Base-by-base conservation (phyloP, 441 rosid genomes). In the Rhodomyrtus psidioides region DNA sequence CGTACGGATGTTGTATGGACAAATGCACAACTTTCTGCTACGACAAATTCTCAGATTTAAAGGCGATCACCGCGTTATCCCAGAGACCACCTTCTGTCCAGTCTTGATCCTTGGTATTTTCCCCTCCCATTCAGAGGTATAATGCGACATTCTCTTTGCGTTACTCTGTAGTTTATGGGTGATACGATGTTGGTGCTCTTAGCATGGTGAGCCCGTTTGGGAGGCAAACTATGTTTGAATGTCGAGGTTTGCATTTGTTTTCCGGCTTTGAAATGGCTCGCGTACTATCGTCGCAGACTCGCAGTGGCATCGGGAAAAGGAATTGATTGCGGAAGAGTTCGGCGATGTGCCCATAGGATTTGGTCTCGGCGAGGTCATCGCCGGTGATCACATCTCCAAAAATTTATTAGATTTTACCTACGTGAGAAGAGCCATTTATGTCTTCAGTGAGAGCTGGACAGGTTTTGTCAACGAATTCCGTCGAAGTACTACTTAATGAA, bases 381-480 rank as follows among this genome's bases (percentile, higher is more conserved):
- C 49, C 5, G 5, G n/a, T 34, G 49, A 10, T 34, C 49, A 34
- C 79, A 34, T 34, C n/a, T 6, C 49, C 26, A 65, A 34, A 17
- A 65, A 19, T 65, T 65, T 19, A 2, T 65, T 10, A 65, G 79
- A 34, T 34, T 65, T 34, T 34, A 21, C 49, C 79, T 34, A 34
- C 6, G 46, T 34, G 46, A 65, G 79, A 65, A 24, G 13, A 57
- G 46, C 46, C 34, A 24, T 34, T 34, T 34, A 19, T 65, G 76
- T 26, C 6, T 5, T 51, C 53, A 15, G 8, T 0, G 2, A 65
- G n/a, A 65, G 79, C 79, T 39, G 10, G 8, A 34, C 0, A 0
- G 9, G 14, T 19, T 34, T 65, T 34, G 44, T 65, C 42, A 34
- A 34, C 12, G n/a, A 34, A 26, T 65, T 10, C 26, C 2, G 4